Evolutionary conservation across 2,329 filamentous ascomycete genomes (phyloP).

Genomic region (Blastomyces gilchristii): DNA sequence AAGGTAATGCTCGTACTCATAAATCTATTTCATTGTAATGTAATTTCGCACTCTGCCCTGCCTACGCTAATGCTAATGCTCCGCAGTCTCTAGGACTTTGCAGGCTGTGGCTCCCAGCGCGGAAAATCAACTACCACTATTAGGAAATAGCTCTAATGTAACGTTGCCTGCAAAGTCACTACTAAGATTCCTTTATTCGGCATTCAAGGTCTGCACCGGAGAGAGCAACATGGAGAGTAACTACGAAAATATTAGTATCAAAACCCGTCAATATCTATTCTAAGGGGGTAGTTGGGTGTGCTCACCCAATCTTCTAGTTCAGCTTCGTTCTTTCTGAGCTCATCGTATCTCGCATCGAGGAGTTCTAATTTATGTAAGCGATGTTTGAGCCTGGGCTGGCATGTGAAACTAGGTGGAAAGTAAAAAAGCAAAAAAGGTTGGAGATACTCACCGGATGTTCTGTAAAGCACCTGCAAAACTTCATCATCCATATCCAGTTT

Average conservation of each 20-base stretch:
- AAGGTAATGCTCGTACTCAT: background rate
- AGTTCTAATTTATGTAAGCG: background rate
- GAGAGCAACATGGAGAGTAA: conserved; percentile 1
- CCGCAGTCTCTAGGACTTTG: background rate
- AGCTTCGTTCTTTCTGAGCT: background rate
- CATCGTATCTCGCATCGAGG: background rate
- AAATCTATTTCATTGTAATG: background rate
- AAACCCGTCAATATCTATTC: background rate
- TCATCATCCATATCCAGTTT: background rate
- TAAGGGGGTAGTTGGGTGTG: background rate
- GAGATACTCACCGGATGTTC: background rate
- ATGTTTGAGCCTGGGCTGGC: background rate
- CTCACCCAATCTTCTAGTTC: conserved; percentile 1
- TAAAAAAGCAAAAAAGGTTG: background rate
- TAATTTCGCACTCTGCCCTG: background rate
- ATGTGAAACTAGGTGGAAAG: background rate
- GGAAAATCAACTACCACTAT: background rate
- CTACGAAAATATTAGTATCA: background rate
- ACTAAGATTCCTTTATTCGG: background rate
- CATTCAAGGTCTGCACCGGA: background rate
- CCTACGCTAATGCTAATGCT: background rate
- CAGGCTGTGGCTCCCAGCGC: background rate
- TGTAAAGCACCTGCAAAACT: background rate
- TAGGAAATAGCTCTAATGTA: background rate
- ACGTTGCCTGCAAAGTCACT: background rate